Evolutionary conservation across 768 basidiomycete species (phyloP).

Genomic region (Tylopilus sp.): DNA sequence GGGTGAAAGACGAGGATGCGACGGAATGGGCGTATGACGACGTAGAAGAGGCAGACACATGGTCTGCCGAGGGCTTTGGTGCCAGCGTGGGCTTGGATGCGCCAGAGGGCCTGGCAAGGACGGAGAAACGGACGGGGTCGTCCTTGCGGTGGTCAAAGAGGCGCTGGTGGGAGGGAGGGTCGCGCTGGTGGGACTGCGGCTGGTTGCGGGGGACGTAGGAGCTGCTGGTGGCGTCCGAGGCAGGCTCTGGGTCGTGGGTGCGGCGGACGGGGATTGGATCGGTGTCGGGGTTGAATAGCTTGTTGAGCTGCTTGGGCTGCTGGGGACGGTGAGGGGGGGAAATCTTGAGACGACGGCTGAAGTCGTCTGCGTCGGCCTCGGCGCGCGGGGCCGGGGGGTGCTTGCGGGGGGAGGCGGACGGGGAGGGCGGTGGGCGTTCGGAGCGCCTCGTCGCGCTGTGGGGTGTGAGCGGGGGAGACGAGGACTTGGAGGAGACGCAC

Average conservation of each 20-base stretch:
- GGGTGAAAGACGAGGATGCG: conserved; percentile 66
- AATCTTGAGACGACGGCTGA: conserved; percentile 68
- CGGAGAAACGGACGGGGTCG: conserved; percentile 83
- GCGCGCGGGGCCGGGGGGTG: background rate
- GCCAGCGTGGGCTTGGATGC: conserved; percentile 44
- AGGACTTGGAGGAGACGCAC: conserved; percentile 33
- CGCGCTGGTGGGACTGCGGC: conserved; percentile 32
- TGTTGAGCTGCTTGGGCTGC: conserved; percentile 36
- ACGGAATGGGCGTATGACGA: conserved; percentile 72
- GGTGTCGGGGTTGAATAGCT: conserved; percentile 70
- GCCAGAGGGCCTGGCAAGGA: conserved; percentile 49
- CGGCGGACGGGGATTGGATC: conserved; percentile 63
- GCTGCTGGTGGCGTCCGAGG: conserved; percentile 55
- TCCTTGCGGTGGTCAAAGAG: conserved; percentile 90
- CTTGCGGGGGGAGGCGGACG: conserved; percentile 30
- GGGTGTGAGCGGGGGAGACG: background rate
- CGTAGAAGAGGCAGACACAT: conserved; percentile 68
- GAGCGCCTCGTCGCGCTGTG: conserved; percentile 43
- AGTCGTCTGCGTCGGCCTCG: conserved; percentile 66
- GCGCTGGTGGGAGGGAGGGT: conserved; percentile 42
- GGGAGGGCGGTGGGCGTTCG: conserved; percentile 38
- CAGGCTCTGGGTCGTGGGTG: conserved; percentile 61
- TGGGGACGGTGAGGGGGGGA: conserved; percentile 45
- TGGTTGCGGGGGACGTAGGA: conserved; percentile 40
- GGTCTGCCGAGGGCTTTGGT: conserved; percentile 66